These are phyloP conservation scores for Endothia cerciana DNA, from an alignment of 2,329 filamentous ascomycete genomes.

Conservation along the genomic window DNA sequence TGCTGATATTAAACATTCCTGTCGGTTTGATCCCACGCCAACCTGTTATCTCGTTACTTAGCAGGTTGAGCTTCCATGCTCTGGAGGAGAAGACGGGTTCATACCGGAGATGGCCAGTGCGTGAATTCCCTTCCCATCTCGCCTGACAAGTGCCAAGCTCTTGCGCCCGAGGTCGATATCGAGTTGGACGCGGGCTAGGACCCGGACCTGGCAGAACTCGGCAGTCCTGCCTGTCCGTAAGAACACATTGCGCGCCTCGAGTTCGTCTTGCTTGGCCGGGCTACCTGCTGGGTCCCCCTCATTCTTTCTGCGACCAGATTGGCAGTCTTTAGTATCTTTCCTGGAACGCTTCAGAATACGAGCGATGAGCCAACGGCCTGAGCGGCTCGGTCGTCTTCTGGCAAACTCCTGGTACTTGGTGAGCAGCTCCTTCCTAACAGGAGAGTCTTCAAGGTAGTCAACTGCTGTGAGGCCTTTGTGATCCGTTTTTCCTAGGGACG, in stretches of 20 bases:
- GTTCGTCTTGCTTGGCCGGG: background rate
- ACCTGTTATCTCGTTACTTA: no score
- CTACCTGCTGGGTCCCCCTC: background rate
- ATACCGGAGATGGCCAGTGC: slow-evolving; percentile 15
- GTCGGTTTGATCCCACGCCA: background rate
- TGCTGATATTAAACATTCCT: background rate
- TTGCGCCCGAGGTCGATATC: background rate
- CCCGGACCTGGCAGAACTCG: background rate
- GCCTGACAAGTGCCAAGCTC: background rate
- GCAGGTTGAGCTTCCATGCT: no score
- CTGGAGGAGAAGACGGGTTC: no score
- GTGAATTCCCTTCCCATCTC: background rate
- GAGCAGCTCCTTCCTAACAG: background rate
- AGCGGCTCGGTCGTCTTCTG: background rate
- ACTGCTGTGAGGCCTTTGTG: background rate
- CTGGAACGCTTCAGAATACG: background rate
- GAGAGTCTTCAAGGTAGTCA: background rate
- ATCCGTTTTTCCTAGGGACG: background rate
- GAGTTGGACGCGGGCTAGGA: background rate
- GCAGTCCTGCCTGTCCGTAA: background rate
- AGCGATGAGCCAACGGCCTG: background rate
- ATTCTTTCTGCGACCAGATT: background rate
- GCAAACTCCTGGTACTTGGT: background rate
- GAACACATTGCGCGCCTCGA: background rate
- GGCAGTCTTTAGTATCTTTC: background rate